Evolutionary conservation across 768 basidiomycete species (phyloP).

Genomic region (Tremella fuciformis): DNA sequence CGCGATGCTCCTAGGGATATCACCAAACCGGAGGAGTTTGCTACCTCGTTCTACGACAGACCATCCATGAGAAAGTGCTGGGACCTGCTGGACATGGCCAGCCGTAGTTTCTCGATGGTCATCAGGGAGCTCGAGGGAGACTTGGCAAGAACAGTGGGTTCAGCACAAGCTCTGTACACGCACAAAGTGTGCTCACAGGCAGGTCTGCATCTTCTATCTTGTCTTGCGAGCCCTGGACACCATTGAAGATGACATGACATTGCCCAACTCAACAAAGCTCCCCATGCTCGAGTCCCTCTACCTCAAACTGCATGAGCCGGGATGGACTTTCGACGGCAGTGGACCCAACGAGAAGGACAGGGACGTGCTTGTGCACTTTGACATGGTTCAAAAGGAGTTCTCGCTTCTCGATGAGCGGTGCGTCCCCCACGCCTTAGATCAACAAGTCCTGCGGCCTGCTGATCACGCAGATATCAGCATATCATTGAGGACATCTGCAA

Average conservation of each 20-base stretch:
- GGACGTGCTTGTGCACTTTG: slow-evolving; percentile 77
- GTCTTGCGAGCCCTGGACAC: slow-evolving; percentile 93
- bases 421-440: slow-evolving; percentile 7
- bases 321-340: slow-evolving; percentile 78
- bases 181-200: slow-evolving; percentile 3
- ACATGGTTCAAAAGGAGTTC: slow-evolving; percentile 75
- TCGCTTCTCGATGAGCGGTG: slow-evolving; percentile 65
- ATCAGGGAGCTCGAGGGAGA: slow-evolving; percentile 96
- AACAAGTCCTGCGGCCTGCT: neutral
- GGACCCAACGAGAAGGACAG: slow-evolving; percentile 88
- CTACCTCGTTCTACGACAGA: slow-evolving; percentile 82
- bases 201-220: slow-evolving; percentile 95
- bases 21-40: slow-evolving; percentile 67
- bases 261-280: slow-evolving; percentile 80
- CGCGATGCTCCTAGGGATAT: slow-evolving; percentile 77
- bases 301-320: slow-evolving; percentile 70
- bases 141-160: slow-evolving; percentile 79
- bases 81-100: slow-evolving; percentile 82
- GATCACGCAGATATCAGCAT: slow-evolving; percentile 58
- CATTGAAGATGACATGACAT: slow-evolving; percentile 96
- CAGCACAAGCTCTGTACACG: neutral
- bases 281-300: slow-evolving; percentile 80
- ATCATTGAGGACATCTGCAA: slow-evolving; percentile 77
- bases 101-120: slow-evolving; percentile 84
- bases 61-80: slow-evolving; percentile 83